phyloP scores from a whole-genome alignment of 768 basidiomycete species.

The Leccinum aurantiacum region DNA sequence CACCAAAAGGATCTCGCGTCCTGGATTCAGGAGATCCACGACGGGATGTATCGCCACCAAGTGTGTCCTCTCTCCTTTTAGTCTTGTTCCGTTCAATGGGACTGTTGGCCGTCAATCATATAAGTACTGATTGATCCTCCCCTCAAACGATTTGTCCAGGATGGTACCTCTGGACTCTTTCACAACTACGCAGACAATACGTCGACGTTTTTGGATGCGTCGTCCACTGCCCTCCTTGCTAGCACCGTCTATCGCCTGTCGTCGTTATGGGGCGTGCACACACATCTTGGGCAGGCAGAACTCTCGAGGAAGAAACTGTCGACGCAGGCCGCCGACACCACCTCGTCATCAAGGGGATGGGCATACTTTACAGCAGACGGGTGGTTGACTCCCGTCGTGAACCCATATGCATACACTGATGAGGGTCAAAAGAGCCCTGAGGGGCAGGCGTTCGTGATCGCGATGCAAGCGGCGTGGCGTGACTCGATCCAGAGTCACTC shows the following conservation, averaged over 20 bases:
- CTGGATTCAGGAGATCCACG: too few relatives aligned
- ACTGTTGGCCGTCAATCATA: background rate
- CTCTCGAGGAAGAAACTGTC: slow-evolving; percentile 44
- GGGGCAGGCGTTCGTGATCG: slow-evolving; percentile 75
- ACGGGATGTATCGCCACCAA: slow-evolving; percentile 63
- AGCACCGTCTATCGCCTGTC: slow-evolving; percentile 75
- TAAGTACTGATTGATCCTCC: background rate
- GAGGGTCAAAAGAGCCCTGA: slow-evolving; percentile 65
- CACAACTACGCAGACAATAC: slow-evolving; percentile 68
- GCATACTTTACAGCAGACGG: slow-evolving; percentile 57
- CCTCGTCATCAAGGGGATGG: slow-evolving; percentile 21
- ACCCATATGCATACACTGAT: slow-evolving; percentile 56
- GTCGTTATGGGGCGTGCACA: slow-evolving; percentile 48
- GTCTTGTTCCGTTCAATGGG: background rate
- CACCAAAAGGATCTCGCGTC: slow-evolving; percentile 55
- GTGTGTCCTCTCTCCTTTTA: slow-evolving; percentile 39
- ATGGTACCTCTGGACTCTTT: slow-evolving; percentile 37
- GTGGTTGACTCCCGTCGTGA: slow-evolving; percentile 75
- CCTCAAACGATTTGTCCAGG: background rate
- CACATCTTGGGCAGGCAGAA: slow-evolving; percentile 59
- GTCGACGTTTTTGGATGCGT: slow-evolving; percentile 66
- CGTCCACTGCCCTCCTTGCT: slow-evolving; percentile 74
- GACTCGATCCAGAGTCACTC: slow-evolving; percentile 42
- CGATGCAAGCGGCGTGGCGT: slow-evolving; percentile 70
- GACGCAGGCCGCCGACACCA: slow-evolving; percentile 13